Conservation (phyloP, 2,329 filamentous ascomycete species). For the Blastomyces emzantsi region DNA sequence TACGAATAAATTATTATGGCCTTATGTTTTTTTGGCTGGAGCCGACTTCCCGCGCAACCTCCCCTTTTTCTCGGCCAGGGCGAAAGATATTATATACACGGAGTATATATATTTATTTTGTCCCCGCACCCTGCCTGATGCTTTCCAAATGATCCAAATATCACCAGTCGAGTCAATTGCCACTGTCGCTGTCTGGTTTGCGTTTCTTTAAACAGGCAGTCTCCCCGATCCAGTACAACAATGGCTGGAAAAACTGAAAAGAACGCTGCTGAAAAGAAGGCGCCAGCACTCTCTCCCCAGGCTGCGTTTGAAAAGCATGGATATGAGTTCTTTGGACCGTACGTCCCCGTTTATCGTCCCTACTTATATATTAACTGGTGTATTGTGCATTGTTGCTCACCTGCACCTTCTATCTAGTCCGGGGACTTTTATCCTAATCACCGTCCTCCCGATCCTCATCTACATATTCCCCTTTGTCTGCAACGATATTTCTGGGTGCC, state of each 20-base stretch:
- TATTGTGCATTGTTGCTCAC: constrained; percentile 2
- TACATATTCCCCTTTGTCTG: constrained; percentile 77
- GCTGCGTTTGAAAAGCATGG: constrained; percentile 1
- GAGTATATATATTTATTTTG: not conserved
- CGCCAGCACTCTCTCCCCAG: not conserved
- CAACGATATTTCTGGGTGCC: constrained; percentile 89
- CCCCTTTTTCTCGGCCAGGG: no score
- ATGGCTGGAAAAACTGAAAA: constrained; percentile 1
- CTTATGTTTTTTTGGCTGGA: not conserved
- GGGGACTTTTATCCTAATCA: constrained; percentile 49
- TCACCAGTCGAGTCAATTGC: not conserved
- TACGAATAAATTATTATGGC: not conserved
- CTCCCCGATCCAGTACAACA: not conserved
- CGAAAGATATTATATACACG: not conserved
- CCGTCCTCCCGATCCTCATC: constrained; percentile 68
- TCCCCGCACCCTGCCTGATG: not conserved
- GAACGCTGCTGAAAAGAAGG: not conserved
- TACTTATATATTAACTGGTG: constrained; percentile 12
- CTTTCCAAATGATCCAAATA: not conserved
- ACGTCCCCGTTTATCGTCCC: not conserved
- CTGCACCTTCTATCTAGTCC: constrained; percentile 9
- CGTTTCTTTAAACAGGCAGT: not conserved
- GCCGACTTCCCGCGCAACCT: not conserved
- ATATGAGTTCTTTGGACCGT: constrained; percentile 9
- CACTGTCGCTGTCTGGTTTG: not conserved